Evolutionary conservation across 2,329 filamentous ascomycete genomes (phyloP).

Genomic region (Aureobasidium subglaciale): DNA sequence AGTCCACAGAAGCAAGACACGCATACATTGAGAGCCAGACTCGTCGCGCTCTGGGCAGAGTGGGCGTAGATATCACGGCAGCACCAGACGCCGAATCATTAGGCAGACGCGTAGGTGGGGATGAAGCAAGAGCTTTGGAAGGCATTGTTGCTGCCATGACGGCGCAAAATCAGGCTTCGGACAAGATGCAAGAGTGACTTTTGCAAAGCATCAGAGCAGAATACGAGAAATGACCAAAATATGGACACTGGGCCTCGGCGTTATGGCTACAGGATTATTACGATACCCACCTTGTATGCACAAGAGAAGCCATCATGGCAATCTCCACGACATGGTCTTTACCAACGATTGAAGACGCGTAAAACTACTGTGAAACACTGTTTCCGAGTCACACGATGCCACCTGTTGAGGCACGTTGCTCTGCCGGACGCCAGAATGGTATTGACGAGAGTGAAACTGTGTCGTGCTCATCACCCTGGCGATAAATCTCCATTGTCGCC

Average conservation of each 20-base stretch:
- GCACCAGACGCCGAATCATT: constrained; percentile 24
- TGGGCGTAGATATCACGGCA: constrained; percentile 51
- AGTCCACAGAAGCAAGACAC: constrained; percentile 59
- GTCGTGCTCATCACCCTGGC: too few relatives aligned
- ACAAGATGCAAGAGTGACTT: constrained; percentile 17
- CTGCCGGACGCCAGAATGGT: too few relatives aligned
- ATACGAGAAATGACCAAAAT: not conserved
- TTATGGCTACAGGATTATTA: not conserved
- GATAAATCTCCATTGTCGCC: too few relatives aligned
- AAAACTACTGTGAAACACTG: too few relatives aligned
- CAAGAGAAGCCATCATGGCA: not conserved
- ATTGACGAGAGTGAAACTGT: too few relatives aligned
- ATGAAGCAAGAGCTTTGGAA: constrained; percentile 34
- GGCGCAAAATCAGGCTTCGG: constrained; percentile 13
- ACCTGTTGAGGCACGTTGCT: too few relatives aligned
- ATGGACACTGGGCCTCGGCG: not conserved
- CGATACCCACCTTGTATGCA: not conserved
- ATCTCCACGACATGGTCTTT: too few relatives aligned
- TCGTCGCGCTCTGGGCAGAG: constrained; percentile 65
- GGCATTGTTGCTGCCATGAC: constrained; percentile 29
- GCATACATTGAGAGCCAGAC: constrained; percentile 81
- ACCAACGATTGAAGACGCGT: too few relatives aligned
- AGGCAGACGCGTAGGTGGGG: constrained; percentile 25
- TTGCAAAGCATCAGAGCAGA: not conserved
- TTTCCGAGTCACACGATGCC: too few relatives aligned